Evolutionary conservation across 2,329 filamentous ascomycete species (phyloP).

Genomic region (Magnaporthiopsis rhizophila): DNA sequence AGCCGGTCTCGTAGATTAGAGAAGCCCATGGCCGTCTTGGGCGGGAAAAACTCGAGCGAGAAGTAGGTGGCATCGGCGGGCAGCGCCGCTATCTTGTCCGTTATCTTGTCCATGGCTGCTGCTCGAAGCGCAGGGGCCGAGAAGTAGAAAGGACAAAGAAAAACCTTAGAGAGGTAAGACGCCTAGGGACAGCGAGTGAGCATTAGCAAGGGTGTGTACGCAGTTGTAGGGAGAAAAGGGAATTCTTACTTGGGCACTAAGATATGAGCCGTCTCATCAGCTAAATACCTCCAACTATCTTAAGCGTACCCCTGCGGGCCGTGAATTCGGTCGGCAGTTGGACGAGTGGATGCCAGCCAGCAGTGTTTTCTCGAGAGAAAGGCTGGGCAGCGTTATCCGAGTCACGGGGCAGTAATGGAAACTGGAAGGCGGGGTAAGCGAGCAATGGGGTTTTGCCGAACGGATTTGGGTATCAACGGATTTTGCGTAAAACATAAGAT

Average conservation of each 20-base stretch:
- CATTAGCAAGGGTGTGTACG: neutral
- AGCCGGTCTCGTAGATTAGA: conserved; percentile 89
- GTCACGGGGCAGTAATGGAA: neutral
- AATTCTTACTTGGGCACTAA: neutral
- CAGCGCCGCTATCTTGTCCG: conserved; percentile 88
- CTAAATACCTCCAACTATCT: neutral
- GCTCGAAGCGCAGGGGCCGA: neutral
- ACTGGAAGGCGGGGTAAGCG: neutral
- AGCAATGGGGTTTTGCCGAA: neutral
- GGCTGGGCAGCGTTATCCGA: neutral
- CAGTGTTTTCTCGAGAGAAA: neutral
- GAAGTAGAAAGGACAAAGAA: neutral
- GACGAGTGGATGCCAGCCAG: neutral
- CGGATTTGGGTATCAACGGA: neutral
- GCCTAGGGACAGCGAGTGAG: neutral
- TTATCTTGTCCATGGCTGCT: conserved; percentile 70
- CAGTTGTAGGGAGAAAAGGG: neutral
- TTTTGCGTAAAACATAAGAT: neutral
- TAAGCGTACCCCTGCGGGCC: neutral
- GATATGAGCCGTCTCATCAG: neutral
- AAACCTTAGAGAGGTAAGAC: neutral
- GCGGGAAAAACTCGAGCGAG: conserved; percentile 98
- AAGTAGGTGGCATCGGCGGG: conserved; percentile 78
- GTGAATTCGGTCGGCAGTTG: neutral
- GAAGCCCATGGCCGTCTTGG: conserved; percentile 93